phyloP scores from a whole-genome alignment of 2,329 filamentous ascomycete species.

The Colletotrichum ledebouriae region DNA sequence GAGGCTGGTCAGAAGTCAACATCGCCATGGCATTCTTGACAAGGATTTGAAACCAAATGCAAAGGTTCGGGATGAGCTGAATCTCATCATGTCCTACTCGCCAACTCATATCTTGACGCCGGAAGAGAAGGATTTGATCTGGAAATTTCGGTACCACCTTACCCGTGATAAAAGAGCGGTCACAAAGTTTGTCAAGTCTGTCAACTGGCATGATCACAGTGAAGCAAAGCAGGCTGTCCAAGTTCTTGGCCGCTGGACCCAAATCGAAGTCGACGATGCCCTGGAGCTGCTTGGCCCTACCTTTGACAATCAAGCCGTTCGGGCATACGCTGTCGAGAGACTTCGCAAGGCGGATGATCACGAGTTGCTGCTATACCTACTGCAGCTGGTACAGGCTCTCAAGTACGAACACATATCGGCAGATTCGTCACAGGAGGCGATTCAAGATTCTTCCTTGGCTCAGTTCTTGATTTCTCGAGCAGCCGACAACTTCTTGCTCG shows the following conservation, averaged over 20 bases:
- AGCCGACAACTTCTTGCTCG: slow-evolving; percentile 87
- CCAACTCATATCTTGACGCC: slow-evolving; percentile 89
- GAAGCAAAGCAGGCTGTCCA: slow-evolving; percentile 92
- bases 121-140: slow-evolving; percentile 95
- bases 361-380: slow-evolving; percentile 88
- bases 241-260: slow-evolving; percentile 91
- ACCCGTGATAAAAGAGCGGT: slow-evolving; percentile 92
- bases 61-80: slow-evolving; percentile 93
- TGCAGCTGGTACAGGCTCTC: slow-evolving; percentile 95
- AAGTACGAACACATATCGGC: slow-evolving; percentile 88
- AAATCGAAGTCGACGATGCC: slow-evolving; percentile 97
- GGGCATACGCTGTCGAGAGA: slow-evolving; percentile 93
- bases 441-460: slow-evolving; percentile 85
- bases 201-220: slow-evolving; percentile 89
- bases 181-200: slow-evolving; percentile 98
- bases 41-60: slow-evolving; percentile 96
- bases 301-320: slow-evolving; percentile 88
- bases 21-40: slow-evolving; percentile 92
- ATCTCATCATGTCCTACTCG: slow-evolving; percentile 90
- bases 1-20: slow-evolving; percentile 88
- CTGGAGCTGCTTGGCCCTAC: slow-evolving; percentile 93
- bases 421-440: slow-evolving; percentile 67
- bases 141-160: slow-evolving; percentile 97
- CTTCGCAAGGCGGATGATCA: slow-evolving; percentile 93
- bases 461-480: slow-evolving; percentile 91